These are phyloP conservation scores for Arachnopeziza araneosa DNA, from an alignment of 2,329 filamentous ascomycete species.

Conservation along the genomic window DNA sequence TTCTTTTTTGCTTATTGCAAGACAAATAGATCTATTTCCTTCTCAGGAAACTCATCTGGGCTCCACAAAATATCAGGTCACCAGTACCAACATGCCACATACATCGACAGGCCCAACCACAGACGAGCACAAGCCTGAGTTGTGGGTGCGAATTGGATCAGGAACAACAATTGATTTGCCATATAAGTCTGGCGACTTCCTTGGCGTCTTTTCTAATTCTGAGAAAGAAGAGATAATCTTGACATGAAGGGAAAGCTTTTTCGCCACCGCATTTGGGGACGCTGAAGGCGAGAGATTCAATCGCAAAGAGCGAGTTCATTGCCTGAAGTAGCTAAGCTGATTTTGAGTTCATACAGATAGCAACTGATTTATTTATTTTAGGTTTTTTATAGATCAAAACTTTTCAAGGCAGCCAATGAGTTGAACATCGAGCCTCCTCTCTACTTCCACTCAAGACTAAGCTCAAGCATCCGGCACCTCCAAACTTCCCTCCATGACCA, in stretches of 20 bases:
- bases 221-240: neutral
- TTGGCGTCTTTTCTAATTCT: neutral
- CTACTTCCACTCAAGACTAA: neutral
- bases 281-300: too few species aligned
- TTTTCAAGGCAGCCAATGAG: neutral
- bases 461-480: slow-evolving; percentile 7
- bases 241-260: neutral
- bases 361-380: too few species aligned
- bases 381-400: neutral
- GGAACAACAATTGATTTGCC: neutral
- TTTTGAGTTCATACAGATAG: too few species aligned
- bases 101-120: neutral
- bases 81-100: neutral
- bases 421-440: neutral
- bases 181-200: neutral
- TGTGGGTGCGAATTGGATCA: neutral
- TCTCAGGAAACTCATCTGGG: neutral
- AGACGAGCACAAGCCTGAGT: neutral
- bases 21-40: neutral
- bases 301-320: too few species aligned
- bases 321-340: too few species aligned
- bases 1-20: neutral
- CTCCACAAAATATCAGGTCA: too few species aligned
- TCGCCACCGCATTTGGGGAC: neutral
- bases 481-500: slow-evolving; percentile 20